These are phyloP conservation scores for Prunus dulcis DNA, from an alignment of 306 rosid species.

Conservation along the genomic window DNA sequence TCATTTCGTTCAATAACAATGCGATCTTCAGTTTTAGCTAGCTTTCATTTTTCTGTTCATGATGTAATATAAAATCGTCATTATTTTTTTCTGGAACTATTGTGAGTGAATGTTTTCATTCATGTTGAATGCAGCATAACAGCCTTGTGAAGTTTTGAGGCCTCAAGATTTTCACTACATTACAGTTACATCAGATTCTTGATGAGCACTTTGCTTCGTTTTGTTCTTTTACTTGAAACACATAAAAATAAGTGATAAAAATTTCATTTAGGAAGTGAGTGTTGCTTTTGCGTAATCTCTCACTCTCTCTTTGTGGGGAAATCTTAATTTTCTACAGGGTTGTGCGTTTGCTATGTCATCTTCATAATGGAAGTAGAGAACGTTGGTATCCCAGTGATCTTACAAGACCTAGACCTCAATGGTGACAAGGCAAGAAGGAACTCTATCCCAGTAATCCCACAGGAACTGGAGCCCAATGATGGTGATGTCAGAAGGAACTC, in stretches of 20 bases:
- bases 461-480: background rate
- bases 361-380: conserved; percentile 41
- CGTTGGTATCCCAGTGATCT: conserved; percentile 30
- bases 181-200: background rate
- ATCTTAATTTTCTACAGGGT: conserved; percentile 40
- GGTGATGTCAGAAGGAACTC: conserved; percentile 18
- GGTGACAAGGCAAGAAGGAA: background rate
- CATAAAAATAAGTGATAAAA: background rate
- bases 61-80: background rate
- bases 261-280: background rate
- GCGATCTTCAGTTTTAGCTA: background rate
- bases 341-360: conserved; percentile 26
- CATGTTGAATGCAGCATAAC: background rate
- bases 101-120: background rate
- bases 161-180: background rate
- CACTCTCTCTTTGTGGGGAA: background rate
- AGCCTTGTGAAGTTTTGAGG: conserved; percentile 8
- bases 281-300: conserved; percentile 3
- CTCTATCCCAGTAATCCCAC: conserved; percentile 8
- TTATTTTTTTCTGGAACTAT: background rate
- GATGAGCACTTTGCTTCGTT: conserved; percentile 7
- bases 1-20: background rate
- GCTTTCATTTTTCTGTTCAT: background rate
- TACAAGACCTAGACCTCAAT: background rate
- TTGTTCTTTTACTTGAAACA: background rate